Conservation (phyloP, 345 rosid genomes). For the Euphorbia lathyris region DNA sequence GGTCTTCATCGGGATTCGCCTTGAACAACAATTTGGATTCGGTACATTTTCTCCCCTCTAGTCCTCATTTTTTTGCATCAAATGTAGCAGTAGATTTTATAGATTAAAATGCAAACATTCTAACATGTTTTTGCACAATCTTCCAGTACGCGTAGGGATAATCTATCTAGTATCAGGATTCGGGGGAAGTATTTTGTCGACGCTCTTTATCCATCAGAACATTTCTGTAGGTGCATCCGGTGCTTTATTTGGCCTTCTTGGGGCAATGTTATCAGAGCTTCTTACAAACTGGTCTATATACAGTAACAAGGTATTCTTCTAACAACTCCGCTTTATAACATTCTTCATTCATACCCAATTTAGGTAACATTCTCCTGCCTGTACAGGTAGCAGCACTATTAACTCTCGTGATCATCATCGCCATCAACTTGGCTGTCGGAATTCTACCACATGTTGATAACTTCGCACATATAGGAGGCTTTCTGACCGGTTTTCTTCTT, state of each 20-base stretch:
- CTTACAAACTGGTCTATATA: conserved; percentile 87
- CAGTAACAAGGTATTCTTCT: conserved; percentile 57
- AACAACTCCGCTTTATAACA: neutral
- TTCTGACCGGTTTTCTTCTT: conserved; percentile 64
- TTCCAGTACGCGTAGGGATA: conserved; percentile 71
- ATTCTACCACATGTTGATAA: conserved; percentile 93
- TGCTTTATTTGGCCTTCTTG: conserved; percentile 97
- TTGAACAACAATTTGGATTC: conserved; percentile 92
- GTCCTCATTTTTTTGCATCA: neutral
- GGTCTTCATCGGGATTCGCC: conserved; percentile 84
- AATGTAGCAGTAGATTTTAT: neutral
- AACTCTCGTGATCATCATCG: conserved; percentile 57
- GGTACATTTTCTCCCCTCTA: conserved; percentile 39
- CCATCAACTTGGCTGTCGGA: conserved; percentile 73
- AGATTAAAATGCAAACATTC: neutral
- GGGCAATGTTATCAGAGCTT: conserved; percentile 91
- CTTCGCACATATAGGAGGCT: conserved; percentile 93
- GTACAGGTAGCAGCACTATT: conserved; percentile 76
- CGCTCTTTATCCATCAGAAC: conserved; percentile 58
- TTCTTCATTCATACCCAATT: neutral
- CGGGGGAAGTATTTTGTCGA: conserved; percentile 77
- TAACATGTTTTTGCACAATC: conserved; percentile 5
- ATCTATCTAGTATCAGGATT: conserved; percentile 79
- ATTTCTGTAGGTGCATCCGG: conserved; percentile 99
- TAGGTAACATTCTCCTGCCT: neutral